These are phyloP conservation scores for Mantamonas sphyraenae DNA, from an alignment of 78 protist genomes.

Conservation along the genomic window DNA sequence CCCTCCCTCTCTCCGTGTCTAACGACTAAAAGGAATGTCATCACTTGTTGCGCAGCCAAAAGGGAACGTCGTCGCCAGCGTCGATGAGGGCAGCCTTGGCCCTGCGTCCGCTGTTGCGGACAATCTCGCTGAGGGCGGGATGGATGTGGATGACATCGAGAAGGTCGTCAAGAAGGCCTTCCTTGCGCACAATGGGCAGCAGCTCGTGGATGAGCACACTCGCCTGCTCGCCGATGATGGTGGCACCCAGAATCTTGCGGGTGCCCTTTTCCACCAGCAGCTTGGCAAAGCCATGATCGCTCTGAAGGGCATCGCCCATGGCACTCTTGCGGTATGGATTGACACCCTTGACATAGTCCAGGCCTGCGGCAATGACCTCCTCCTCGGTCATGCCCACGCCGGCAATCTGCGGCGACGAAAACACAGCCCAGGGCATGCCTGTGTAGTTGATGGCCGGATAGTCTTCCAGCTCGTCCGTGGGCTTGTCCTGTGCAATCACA, in stretches of 20 bases:
- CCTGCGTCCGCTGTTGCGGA: conserved; percentile 7
- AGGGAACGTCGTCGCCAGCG: not conserved
- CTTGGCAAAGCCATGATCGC: not conserved
- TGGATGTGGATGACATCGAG: conserved; percentile 5
- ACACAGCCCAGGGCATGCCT: conserved; percentile 1
- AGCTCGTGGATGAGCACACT: not conserved
- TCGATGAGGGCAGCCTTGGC: conserved; percentile 4
- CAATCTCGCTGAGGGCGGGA: conserved; percentile 8
- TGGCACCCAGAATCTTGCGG: not conserved
- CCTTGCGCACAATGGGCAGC: not conserved
- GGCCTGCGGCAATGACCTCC: not conserved
- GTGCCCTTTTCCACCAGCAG: not conserved
- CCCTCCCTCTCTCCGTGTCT: no score
- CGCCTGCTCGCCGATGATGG: not conserved
- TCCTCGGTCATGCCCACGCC: conserved; percentile 7
- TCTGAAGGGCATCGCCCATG: not conserved
- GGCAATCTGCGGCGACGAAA: not conserved
- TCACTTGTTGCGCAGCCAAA: not conserved
- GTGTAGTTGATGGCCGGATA: conserved; percentile 2
- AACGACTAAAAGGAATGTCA: no score
- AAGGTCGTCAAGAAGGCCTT: not conserved
- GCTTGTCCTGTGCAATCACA: not conserved
- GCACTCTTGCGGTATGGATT: not conserved
- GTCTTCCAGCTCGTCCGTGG: no score
- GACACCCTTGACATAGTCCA: not conserved